phyloP scores from a whole-genome alignment of 2,329 filamentous ascomycete species.

The Penicillium verrucosum region DNA sequence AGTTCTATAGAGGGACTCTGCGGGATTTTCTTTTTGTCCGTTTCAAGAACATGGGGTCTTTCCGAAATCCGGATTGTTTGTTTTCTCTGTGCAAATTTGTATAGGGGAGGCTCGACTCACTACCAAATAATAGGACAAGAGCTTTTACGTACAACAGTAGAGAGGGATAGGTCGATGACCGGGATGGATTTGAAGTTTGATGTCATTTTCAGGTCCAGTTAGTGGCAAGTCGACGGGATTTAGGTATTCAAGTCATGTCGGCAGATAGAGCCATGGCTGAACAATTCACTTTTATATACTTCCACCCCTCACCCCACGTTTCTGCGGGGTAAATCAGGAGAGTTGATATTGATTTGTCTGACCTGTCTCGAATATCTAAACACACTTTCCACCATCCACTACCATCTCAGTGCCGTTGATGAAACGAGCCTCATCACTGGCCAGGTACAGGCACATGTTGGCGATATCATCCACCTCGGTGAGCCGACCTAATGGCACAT shows the following conservation, averaged over 20 bases:
- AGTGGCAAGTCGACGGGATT: not conserved
- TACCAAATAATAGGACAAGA: no score
- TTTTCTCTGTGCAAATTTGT: no score
- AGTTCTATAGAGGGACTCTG: no score
- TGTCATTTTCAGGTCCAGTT: not conserved
- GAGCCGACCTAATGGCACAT: slow-evolving; percentile 44
- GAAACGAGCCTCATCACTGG: slow-evolving; percentile 68
- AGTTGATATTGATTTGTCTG: not conserved
- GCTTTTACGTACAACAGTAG: no score
- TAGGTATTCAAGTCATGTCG: not conserved
- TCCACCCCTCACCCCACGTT: not conserved
- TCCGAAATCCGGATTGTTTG: no score
- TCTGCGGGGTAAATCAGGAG: not conserved
- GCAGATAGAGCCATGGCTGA: not conserved
- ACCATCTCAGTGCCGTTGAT: slow-evolving; percentile 70
- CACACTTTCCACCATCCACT: slow-evolving; percentile 55
- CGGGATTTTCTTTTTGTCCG: no score
- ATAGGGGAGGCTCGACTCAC: no score
- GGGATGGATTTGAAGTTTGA: slow-evolving; percentile 40
- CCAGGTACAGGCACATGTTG: slow-evolving; percentile 67
- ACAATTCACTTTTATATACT: not conserved
- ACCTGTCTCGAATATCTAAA: slow-evolving; percentile 18
- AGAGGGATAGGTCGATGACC: slow-evolving; percentile 47
- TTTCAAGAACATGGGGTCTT: no score
- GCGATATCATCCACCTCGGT: slow-evolving; percentile 60